phyloP scores from a whole-genome alignment of 352 stramenopile species.

The Globisporangium paddicum region DNA sequence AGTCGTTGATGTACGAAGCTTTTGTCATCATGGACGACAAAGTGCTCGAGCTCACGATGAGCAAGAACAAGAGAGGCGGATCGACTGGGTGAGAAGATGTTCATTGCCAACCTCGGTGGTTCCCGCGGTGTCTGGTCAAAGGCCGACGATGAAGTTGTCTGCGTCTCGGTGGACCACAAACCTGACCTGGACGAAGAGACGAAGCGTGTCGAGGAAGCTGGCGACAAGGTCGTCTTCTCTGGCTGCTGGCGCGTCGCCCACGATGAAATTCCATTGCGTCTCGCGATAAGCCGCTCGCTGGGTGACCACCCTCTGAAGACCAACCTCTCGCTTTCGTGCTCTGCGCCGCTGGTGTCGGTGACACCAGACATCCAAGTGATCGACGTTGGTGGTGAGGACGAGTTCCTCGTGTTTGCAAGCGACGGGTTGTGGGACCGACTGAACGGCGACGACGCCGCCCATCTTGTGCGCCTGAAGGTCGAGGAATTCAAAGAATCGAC shows the following conservation, averaged over 20 bases:
- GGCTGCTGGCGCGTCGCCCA: slow-evolving; percentile 83
- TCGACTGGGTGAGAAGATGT: slow-evolving; percentile 73
- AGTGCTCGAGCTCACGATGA: slow-evolving; percentile 62
- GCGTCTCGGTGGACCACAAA: slow-evolving; percentile 79
- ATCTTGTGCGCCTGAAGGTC: slow-evolving; percentile 53
- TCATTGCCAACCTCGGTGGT: slow-evolving; percentile 73
- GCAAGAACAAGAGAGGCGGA: slow-evolving; percentile 64
- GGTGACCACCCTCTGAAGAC: slow-evolving; percentile 78
- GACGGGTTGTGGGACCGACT: slow-evolving; percentile 80
- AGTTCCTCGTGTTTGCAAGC: slow-evolving; percentile 71
- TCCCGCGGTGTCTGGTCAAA: slow-evolving; percentile 55
- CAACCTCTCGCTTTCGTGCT: slow-evolving; percentile 52
- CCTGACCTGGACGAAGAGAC: slow-evolving; percentile 60
- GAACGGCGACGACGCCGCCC: slow-evolving; percentile 58
- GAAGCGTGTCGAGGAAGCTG: slow-evolving; percentile 51
- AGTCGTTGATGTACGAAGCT: slow-evolving; percentile 40
- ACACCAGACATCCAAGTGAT: slow-evolving; percentile 67
- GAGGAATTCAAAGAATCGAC: slow-evolving; percentile 25
- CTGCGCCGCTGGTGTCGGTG: slow-evolving; percentile 60
- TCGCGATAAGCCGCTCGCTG: slow-evolving; percentile 75
- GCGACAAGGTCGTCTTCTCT: slow-evolving; percentile 75
- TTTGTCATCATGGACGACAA: slow-evolving; percentile 70
- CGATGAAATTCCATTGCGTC: slow-evolving; percentile 55
- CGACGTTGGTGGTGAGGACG: slow-evolving; percentile 41
- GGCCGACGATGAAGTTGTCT: slow-evolving; percentile 32